Evolutionary conservation across 441 rosid genomes (phyloP).

Genomic region (Aquilaria agallochum): DNA sequence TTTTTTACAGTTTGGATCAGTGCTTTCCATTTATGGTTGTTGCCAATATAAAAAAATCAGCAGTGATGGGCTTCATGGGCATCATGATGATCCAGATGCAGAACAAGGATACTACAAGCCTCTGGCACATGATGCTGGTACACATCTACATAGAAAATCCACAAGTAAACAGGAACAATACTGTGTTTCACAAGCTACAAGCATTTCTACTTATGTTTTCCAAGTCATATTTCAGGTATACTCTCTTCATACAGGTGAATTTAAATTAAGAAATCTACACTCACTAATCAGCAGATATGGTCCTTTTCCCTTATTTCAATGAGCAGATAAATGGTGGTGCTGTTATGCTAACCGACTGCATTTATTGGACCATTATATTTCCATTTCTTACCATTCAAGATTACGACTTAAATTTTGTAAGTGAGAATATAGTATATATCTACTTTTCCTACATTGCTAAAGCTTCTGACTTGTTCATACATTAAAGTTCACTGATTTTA

Average conservation of each 20-base stretch:
- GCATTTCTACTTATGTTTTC: conserved; percentile 35
- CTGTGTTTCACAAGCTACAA: conserved; percentile 17
- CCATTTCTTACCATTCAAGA: conserved; percentile 46
- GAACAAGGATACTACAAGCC: conserved; percentile 32
- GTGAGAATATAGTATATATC: conserved; percentile 5
- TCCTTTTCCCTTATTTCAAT: conserved; percentile 10
- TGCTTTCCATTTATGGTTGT: conserved; percentile 49
- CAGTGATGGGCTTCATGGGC: conserved; percentile 9
- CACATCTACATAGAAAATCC: conserved; percentile 10
- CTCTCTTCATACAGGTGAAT: conserved; percentile 1
- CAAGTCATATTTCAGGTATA: conserved; percentile 67
- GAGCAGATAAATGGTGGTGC: conserved; percentile 46
- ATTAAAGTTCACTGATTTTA: too few relatives aligned
- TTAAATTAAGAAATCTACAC: background rate
- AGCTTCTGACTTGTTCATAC: too few relatives aligned
- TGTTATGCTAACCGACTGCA: conserved; percentile 45
- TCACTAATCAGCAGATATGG: too few relatives aligned
- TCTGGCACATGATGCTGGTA: conserved; percentile 18
- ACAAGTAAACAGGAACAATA: conserved; percentile 7
- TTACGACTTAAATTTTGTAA: conserved; percentile 39
- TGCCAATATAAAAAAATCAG: conserved; percentile 21
- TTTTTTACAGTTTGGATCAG: conserved; percentile 36
- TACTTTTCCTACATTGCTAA: too few relatives aligned
- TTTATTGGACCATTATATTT: conserved; percentile 47
- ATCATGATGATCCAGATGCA: conserved; percentile 25